Conservation (phyloP, 2,329 filamentous ascomycete species). For the Ascochyta viciae-villosae region DNA sequence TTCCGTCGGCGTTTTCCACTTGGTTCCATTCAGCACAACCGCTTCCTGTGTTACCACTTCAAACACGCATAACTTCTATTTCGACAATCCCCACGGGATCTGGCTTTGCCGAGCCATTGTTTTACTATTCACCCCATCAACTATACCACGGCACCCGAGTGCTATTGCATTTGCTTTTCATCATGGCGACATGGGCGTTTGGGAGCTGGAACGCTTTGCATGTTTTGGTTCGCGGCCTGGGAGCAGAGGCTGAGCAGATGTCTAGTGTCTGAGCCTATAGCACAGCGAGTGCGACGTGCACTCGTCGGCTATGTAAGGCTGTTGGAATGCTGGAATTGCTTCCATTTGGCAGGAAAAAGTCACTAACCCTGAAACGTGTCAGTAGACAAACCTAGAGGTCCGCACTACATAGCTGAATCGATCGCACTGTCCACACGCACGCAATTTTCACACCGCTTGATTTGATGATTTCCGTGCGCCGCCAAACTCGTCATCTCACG, state of each 20-base stretch:
- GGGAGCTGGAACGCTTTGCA: constrained; percentile 6
- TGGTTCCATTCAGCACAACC: constrained; percentile 32
- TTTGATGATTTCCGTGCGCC: no score
- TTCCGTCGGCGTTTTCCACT: constrained; percentile 40
- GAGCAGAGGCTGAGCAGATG: constrained; percentile 1
- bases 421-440: constrained; percentile 17
- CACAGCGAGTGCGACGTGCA: constrained; percentile 8
- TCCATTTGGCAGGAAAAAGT: constrained; percentile 15
- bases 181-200: constrained; percentile 17
- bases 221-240: background rate
- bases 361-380: constrained; percentile 14
- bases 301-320: constrained; percentile 15
- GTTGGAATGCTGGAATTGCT: constrained; percentile 20
- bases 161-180: constrained; percentile 17
- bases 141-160: constrained; percentile 18
- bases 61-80: constrained; percentile 13
- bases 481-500: background rate
- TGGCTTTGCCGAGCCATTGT: constrained; percentile 28
- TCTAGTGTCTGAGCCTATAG: constrained; percentile 12
- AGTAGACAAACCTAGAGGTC: constrained; percentile 15
- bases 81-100: constrained; percentile 21
- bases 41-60: constrained; percentile 33
- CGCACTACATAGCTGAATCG: constrained; percentile 21
- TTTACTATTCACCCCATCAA: constrained; percentile 11
- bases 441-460: constrained; percentile 9